Percentiles rank a stretch among this genome's conserved stretches.
Conservation (phyloP, 1,284 basidiomycete genomes). For the Gymnopus androsaceus region DNA sequence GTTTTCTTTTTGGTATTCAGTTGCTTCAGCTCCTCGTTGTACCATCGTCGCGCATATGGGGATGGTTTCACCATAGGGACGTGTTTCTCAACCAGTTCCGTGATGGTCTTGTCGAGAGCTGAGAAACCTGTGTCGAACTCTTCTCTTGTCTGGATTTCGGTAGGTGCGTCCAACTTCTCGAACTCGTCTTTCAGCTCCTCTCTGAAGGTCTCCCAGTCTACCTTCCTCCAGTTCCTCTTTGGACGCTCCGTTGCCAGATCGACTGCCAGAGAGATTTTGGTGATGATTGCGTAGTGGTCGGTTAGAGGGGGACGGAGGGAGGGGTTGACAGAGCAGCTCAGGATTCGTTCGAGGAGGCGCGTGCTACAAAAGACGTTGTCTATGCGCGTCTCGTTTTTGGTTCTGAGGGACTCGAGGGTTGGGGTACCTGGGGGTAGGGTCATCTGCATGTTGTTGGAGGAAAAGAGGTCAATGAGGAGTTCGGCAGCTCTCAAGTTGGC, state of each 20-base stretch:
- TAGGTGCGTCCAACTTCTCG: background rate
- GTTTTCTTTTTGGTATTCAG: background rate
- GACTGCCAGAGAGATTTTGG: background rate
- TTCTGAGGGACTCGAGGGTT: conserved; percentile 28
- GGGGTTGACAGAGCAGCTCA: conserved; percentile 7
- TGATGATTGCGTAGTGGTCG: background rate
- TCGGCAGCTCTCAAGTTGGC: background rate
- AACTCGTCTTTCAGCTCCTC: background rate
- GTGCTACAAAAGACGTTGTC: conserved; percentile 36
- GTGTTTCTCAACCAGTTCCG: background rate
- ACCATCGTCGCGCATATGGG: background rate
- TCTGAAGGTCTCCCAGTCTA: background rate
- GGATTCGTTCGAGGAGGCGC: conserved; percentile 18
- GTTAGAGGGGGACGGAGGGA: background rate
- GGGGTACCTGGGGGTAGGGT: conserved; percentile 30
- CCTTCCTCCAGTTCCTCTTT: background rate
- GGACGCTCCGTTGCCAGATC: background rate
- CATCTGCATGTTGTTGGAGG: conserved; percentile 20
- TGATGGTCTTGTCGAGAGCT: background rate
- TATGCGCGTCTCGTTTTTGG: conserved; percentile 30
- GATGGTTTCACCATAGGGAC: background rate
- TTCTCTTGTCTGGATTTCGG: background rate
- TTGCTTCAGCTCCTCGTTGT: background rate
- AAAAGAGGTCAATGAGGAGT: conserved; percentile 23
- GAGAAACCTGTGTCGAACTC: background rate